A percentile compares a stretch with the other conserved stretches of the same genome.
These are phyloP conservation scores for Rhizopogon rudus DNA, from an alignment of 768 basidiomycete species.

Conservation along the genomic window DNA sequence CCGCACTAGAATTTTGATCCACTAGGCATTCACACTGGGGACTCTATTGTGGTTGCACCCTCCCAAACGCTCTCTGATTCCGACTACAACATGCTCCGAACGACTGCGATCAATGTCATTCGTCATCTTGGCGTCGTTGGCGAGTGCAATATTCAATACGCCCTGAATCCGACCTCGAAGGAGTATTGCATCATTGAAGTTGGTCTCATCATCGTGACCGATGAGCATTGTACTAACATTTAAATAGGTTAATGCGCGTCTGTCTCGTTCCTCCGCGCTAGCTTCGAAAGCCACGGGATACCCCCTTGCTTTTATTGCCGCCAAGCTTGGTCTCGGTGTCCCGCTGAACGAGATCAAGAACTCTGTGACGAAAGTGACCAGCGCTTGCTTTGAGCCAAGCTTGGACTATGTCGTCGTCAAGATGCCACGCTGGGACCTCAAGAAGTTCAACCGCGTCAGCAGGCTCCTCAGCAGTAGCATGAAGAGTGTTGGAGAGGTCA, in stretches of 20 bases:
- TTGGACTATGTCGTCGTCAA: constrained; percentile 98
- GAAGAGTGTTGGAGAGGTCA: constrained; percentile 99
- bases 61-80: constrained; percentile 98
- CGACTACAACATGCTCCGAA: constrained; percentile 99
- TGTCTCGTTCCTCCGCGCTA: constrained; percentile 94
- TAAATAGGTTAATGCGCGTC: constrained; percentile 83
- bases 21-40: constrained; percentile 96
- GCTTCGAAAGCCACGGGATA: constrained; percentile 99
- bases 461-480: constrained; percentile 89
- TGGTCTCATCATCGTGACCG: constrained; percentile 9
- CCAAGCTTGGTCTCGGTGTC: constrained; percentile 95
- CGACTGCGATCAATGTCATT: constrained; percentile 96
- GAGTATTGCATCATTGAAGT: constrained; percentile 99
- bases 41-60: constrained; percentile 97
- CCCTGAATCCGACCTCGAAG: constrained; percentile 89
- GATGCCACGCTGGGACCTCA: constrained; percentile 98
- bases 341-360: constrained; percentile 98
- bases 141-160: constrained; percentile 99
- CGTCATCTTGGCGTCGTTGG: constrained; percentile 97
- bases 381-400: constrained; percentile 96
- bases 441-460: constrained; percentile 95
- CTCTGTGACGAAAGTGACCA: constrained; percentile 93
- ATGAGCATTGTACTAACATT: constrained; percentile 3
- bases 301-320: constrained; percentile 96
- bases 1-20: constrained; percentile 90